These are phyloP conservation scores for Mycena maculata DNA, from an alignment of 768 basidiomycete genomes.

Conservation along the genomic window DNA sequence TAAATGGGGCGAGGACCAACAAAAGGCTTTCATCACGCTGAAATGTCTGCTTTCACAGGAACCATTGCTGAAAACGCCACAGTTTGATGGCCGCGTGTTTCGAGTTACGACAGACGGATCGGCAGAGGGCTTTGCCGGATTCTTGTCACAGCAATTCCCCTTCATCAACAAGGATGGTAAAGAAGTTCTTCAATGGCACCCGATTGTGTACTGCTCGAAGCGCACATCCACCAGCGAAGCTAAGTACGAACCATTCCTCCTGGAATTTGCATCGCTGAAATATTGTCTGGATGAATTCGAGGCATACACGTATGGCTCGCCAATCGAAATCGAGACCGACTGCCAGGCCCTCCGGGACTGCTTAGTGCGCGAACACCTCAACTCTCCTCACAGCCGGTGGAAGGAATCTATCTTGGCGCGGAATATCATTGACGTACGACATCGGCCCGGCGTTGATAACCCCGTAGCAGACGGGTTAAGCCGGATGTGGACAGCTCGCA, in stretches of 20 bases:
- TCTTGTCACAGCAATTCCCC: conserved; percentile 39
- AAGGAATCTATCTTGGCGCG: conserved; percentile 40
- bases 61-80: conserved; percentile 36
- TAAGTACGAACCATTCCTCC: conserved; percentile 46
- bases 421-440: too few relatives aligned
- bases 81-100: conserved; percentile 43
- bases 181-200: conserved; percentile 36
- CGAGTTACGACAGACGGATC: conserved; percentile 45
- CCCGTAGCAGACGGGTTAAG: conserved; percentile 41
- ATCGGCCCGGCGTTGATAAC: conserved; percentile 38
- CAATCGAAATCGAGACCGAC: conserved; percentile 40
- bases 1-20: conserved; percentile 38
- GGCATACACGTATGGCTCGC: conserved; percentile 39
- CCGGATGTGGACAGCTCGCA: conserved; percentile 26
- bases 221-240: conserved; percentile 46
- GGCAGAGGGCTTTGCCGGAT: conserved; percentile 43
- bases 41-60: conserved; percentile 40
- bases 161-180: conserved; percentile 32
- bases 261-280: conserved; percentile 49
- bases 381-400: conserved; percentile 42
- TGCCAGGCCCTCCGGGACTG: conserved; percentile 42
- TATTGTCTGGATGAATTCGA: conserved; percentile 35
- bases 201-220: conserved; percentile 50
- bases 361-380: conserved; percentile 35
- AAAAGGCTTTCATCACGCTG: conserved; percentile 40